A percentile compares a stretch with the other conserved stretches of the same genome.
Evolutionary conservation across 345 rosid species (phyloP).

Genomic region (Populus pruinosa): DNA sequence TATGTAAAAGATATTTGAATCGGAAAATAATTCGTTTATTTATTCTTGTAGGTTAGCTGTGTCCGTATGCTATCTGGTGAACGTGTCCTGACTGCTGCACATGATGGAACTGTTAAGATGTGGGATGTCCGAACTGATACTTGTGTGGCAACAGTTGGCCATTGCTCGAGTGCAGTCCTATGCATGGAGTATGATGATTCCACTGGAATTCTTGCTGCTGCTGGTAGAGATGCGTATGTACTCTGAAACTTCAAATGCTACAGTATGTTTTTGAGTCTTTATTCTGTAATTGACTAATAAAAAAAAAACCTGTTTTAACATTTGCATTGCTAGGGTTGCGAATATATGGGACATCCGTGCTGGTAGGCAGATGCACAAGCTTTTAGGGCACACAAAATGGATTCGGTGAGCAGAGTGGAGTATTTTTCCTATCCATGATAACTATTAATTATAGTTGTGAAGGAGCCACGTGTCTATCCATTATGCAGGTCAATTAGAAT

Average conservation of each 20-base stretch:
- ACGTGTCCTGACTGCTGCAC: slow-evolving; percentile 86
- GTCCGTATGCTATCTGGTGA: slow-evolving; percentile 96
- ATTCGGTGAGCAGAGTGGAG: slow-evolving; percentile 62
- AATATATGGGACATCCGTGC: slow-evolving; percentile 98
- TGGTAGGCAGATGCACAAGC: slow-evolving; percentile 95
- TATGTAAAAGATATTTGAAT: slow-evolving; percentile 1
- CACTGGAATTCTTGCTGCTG: slow-evolving; percentile 92
- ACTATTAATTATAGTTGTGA: slow-evolving; percentile 9
- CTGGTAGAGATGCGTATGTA: slow-evolving; percentile 95
- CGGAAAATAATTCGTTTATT: background rate
- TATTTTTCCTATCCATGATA: slow-evolving; percentile 7
- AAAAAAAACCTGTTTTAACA: slow-evolving; percentile 12
- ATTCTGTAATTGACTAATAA: background rate
- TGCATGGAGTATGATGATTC: slow-evolving; percentile 98
- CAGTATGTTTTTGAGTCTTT: background rate
- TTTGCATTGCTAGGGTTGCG: slow-evolving; percentile 61
- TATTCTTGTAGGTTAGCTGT: slow-evolving; percentile 63
- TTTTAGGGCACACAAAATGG: slow-evolving; percentile 93
- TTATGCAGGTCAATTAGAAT: slow-evolving; percentile 85
- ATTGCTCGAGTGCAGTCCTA: slow-evolving; percentile 81
- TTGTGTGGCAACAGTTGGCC: slow-evolving; percentile 98
- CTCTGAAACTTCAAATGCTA: background rate
- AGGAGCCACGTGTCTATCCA: slow-evolving; percentile 9
- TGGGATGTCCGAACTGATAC: slow-evolving; percentile 99
- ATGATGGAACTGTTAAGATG: slow-evolving; percentile 95